Evolutionary conservation across 345 rosid genomes (phyloP).

Genomic region (Psidium friedrichsthalianum): DNA sequence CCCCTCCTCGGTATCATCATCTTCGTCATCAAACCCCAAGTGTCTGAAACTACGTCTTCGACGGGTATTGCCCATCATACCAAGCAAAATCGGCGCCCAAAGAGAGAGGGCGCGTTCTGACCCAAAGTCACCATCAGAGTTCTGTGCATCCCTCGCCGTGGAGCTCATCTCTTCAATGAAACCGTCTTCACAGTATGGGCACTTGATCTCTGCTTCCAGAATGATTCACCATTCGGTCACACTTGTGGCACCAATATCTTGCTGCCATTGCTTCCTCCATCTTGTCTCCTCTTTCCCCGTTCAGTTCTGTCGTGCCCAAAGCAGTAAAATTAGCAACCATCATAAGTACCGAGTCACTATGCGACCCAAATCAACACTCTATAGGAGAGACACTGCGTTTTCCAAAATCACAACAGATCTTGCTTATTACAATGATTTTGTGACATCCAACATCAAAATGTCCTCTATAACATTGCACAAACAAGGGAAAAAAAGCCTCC

Average conservation of each 20-base stretch:
- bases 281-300: not conserved
- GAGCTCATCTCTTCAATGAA: conserved; percentile 40
- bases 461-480: not conserved
- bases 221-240: conserved; percentile 47
- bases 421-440: not conserved
- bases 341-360: not conserved
- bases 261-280: conserved; percentile 38
- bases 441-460: not conserved
- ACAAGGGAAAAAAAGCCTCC: not conserved
- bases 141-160: conserved; percentile 15
- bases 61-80: conserved; percentile 64
- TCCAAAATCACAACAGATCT: not conserved
- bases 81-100: conserved; percentile 84
- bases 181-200: conserved; percentile 65
- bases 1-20: conserved; percentile 13
- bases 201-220: conserved; percentile 66
- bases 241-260: conserved; percentile 58
- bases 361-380: not conserved
- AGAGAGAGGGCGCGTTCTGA: conserved; percentile 76
- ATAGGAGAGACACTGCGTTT: not conserved
- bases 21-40: conserved; percentile 34
- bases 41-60: conserved; percentile 55
- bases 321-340: not conserved
- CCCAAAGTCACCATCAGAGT: conserved; percentile 45
- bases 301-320: not conserved